These are phyloP conservation scores for Harrya chromipes DNA, from an alignment of 768 basidiomycete genomes.

Conservation along the genomic window DNA sequence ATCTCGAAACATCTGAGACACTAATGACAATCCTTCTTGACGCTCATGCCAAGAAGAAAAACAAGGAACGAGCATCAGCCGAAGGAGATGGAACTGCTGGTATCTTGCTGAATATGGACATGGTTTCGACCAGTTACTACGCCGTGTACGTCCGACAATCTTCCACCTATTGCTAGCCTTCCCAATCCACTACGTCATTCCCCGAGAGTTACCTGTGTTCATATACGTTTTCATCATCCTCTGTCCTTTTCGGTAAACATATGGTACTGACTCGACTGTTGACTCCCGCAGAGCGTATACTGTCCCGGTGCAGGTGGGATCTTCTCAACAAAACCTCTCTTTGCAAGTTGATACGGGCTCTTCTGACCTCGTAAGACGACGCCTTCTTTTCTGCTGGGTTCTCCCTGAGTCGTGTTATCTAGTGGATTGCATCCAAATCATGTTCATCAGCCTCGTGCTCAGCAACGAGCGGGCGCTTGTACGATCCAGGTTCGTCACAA, in stretches of 20 bases:
- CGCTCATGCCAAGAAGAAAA: slow-evolving; percentile 5
- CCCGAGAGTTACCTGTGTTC: not conserved
- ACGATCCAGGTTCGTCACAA: slow-evolving; percentile 51
- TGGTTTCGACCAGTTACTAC: slow-evolving; percentile 51
- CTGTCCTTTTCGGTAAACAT: not conserved
- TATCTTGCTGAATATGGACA: slow-evolving; percentile 53
- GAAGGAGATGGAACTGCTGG: slow-evolving; percentile 49
- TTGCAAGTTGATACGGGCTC: slow-evolving; percentile 82
- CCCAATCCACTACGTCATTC: not conserved
- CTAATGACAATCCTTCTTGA: slow-evolving; percentile 13
- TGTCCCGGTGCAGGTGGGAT: slow-evolving; percentile 55
- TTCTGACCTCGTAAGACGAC: slow-evolving; percentile 62
- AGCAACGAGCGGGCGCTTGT: slow-evolving; percentile 44
- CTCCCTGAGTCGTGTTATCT: slow-evolving; percentile 1
- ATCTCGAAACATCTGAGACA: not conserved
- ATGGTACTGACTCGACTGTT: not conserved
- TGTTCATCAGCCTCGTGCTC: slow-evolving; percentile 57
- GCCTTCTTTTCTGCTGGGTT: not conserved
- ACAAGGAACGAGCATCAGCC: slow-evolving; percentile 21
- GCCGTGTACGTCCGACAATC: slow-evolving; percentile 45
- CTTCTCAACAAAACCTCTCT: slow-evolving; percentile 46
- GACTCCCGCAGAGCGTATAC: slow-evolving; percentile 59
- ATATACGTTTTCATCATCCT: not conserved
- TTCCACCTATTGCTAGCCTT: not conserved
- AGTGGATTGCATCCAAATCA: slow-evolving; percentile 75